Evolutionary conservation across 441 rosid species (phyloP).

Genomic region (Manihot esculenta): DNA sequence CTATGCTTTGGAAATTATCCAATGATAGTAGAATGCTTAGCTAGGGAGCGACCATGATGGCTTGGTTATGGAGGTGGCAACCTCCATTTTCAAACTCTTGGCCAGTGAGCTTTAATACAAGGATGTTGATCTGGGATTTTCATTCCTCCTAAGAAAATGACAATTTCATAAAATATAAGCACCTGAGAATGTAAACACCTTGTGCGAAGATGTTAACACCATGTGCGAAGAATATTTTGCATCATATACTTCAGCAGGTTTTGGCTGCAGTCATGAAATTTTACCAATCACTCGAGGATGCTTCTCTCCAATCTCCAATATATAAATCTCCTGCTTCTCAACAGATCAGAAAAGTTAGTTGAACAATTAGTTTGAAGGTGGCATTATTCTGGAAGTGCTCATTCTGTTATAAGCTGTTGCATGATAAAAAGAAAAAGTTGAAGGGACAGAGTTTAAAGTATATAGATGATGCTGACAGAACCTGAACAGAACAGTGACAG

Average conservation of each 20-base stretch:
- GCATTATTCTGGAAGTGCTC: too few relatives aligned
- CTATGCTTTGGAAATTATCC: background rate
- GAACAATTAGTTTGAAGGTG: too few relatives aligned
- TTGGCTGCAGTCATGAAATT: too few relatives aligned
- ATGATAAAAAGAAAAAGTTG: too few relatives aligned
- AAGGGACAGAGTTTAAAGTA: too few relatives aligned
- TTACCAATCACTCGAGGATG: too few relatives aligned
- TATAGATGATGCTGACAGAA: background rate
- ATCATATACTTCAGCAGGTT: too few relatives aligned
- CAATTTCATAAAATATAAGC: background rate
- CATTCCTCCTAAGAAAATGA: background rate
- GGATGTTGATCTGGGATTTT: background rate
- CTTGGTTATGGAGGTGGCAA: background rate
- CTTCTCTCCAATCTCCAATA: too few relatives aligned
- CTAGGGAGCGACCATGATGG: background rate
- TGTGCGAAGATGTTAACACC: background rate
- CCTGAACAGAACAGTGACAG: background rate
- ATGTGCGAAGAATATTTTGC: background rate
- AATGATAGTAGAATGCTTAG: background rate
- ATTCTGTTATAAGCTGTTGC: too few relatives aligned
- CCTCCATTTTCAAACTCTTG: conserved; percentile 8
- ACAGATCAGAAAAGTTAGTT: too few relatives aligned
- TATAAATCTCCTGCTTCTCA: too few relatives aligned
- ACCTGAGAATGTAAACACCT: background rate
- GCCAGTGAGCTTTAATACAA: background rate